Conservation (phyloP, 202 grass and related monocot genomes). For the Saccharum hybrid region DNA sequence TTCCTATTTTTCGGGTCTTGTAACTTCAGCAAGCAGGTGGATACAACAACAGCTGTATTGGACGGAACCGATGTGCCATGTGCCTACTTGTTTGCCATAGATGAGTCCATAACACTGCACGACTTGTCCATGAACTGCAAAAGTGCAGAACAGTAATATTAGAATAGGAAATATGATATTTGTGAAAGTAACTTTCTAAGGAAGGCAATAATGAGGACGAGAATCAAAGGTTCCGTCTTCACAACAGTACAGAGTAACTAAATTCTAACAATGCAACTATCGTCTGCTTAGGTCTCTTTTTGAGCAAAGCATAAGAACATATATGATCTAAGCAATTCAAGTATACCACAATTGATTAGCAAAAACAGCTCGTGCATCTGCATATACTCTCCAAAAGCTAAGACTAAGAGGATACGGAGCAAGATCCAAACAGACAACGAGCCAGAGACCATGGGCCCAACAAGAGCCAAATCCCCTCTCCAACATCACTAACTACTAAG, state of each 20-base stretch:
- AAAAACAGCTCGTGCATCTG: background rate
- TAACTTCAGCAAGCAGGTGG: conserved; percentile 43
- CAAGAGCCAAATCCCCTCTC: too few species aligned
- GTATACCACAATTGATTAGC: background rate
- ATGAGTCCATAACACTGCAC: conserved; percentile 71
- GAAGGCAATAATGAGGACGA: background rate
- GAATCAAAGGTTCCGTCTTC: background rate
- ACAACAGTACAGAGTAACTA: background rate
- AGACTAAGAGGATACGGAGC: background rate
- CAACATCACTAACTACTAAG: too few species aligned
- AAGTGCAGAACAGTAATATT: conserved; percentile 32
- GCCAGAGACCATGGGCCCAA: too few species aligned
- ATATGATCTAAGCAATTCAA: conserved; percentile 16
- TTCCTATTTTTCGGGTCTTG: background rate
- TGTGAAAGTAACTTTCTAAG: background rate
- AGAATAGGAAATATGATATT: background rate
- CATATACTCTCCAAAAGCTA: background rate
- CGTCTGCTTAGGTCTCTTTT: background rate
- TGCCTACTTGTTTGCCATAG: conserved; percentile 68
- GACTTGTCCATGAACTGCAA: conserved; percentile 91
- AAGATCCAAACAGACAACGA: background rate
- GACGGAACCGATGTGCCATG: conserved; percentile 43
- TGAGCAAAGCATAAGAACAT: background rate
- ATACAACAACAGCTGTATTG: conserved; percentile 45
- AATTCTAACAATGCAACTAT: background rate